phyloP scores from a whole-genome alignment of 306 rosid genomes.

The Begonia fuchsioides region DNA sequence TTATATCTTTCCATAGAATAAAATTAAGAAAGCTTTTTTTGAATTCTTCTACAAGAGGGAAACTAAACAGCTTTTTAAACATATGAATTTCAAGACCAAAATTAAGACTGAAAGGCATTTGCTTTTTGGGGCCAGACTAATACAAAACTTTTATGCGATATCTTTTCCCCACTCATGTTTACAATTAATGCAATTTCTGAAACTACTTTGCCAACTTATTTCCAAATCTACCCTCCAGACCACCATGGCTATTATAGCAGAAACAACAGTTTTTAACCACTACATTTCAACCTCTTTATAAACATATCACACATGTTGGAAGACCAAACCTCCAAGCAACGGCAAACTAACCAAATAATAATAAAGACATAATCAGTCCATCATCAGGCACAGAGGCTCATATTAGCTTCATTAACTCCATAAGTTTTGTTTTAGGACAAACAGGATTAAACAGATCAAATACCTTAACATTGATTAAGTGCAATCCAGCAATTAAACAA shows the following conservation, averaged over 20 bases:
- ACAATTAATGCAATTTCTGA: not conserved
- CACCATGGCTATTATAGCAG: no score
- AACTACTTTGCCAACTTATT: not conserved
- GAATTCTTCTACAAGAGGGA: no score
- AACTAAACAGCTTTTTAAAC: no score
- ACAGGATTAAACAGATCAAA: conserved; percentile 11
- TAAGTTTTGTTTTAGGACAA: not conserved
- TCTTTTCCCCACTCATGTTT: no score
- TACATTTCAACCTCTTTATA: not conserved
- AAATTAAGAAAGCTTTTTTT: no score
- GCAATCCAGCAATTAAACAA: conserved; percentile 56
- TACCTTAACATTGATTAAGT: conserved; percentile 65
- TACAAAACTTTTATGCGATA: no score
- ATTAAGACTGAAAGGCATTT: no score
- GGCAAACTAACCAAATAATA: not conserved
- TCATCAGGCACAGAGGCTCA: not conserved
- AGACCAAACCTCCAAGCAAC: not conserved
- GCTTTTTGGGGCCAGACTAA: no score
- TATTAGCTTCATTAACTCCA: not conserved
- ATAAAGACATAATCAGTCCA: not conserved
- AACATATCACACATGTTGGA: not conserved
- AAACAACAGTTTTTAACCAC: not conserved
- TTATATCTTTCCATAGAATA: no score
- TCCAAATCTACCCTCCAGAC: no score
- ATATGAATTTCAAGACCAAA: no score